Conservation (phyloP, 2,329 filamentous ascomycete genomes). For the Cercospora sp. region DNA sequence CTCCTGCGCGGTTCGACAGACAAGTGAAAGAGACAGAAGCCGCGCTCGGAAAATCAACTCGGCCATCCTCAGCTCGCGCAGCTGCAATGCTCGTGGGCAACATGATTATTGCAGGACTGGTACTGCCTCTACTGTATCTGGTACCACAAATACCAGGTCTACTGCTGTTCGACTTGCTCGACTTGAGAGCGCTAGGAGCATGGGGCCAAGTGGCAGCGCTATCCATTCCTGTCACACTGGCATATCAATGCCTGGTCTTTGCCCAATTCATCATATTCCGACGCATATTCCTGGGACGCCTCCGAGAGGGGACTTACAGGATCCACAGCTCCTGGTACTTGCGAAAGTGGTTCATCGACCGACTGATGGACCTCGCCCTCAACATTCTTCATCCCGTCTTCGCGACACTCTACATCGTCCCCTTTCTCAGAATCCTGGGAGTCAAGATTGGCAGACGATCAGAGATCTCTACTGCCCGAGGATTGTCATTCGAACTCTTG, state of each 20-base stretch:
- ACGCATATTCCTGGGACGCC: constrained; percentile 20
- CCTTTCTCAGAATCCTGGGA: constrained; percentile 27
- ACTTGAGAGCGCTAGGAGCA: constrained; percentile 18
- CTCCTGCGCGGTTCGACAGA: constrained; percentile 27
- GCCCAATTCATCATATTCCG: constrained; percentile 26
- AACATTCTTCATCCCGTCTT: constrained; percentile 31
- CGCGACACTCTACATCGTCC: constrained; percentile 31
- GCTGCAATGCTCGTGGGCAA: constrained; percentile 22
- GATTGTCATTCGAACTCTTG: constrained; percentile 27
- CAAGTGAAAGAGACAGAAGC: constrained; percentile 20
- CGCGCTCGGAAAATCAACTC: constrained; percentile 12
- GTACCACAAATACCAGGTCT: constrained; percentile 29
- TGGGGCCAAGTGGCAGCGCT: constrained; percentile 30
- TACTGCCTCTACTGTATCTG: constrained; percentile 26
- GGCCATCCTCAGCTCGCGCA: constrained; percentile 23
- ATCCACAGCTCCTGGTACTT: constrained; percentile 29
- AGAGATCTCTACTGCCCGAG: constrained; percentile 30
- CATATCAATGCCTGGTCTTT: constrained; percentile 28
- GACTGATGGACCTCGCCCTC: constrained; percentile 31
- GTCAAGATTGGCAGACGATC: constrained; percentile 31
- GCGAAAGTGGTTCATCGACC: constrained; percentile 30
- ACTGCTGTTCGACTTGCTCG: constrained; percentile 25
- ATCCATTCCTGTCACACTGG: constrained; percentile 26
- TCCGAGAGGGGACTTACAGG: constrained; percentile 27
- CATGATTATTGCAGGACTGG: constrained; percentile 19